Evolutionary conservation across 2,329 filamentous ascomycete species (phyloP), one percentile per base, ranked within the genome.

Genomic region (Mycogone perniciosa): DNA sequence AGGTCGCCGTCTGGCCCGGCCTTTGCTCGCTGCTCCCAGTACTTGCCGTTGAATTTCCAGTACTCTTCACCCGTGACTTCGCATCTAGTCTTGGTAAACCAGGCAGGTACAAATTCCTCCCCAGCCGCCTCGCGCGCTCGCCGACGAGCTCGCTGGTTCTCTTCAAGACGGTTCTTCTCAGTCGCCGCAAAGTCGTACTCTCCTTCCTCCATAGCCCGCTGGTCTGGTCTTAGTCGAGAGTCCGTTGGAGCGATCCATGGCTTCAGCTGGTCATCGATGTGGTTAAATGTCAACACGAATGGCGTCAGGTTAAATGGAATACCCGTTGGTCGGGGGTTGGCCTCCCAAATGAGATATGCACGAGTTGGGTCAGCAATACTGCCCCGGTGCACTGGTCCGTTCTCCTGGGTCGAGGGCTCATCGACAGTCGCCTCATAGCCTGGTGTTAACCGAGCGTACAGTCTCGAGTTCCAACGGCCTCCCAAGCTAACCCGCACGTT

Each of bases 171-270:
- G 63, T 92, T 93, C 80, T 99, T 99, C 75, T 99, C 93, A 5
- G 80, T 81, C 0, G 92, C 93, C 1, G 93, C 93, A 53, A 93
- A 77, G 62, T 97, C 92, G 64, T 99, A 99, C 69, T 91, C 82
- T n/a, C 92, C 93, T 55, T 97, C 91, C 67, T 99, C 93, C 93
- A 99, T 99, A 2, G 93, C 93, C 8, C 93, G 80, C 72, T 99
- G 93, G 68, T 99, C 93, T 0, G 93, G 92, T 31, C 93, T 80
- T 31, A 96, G 75, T n/a, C 93, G 80, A 1, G 92, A 95, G 67
- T 99, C 93, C 0, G 93, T 99, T 1, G 93, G 93, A 35, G 93
- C 88, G 11, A 99, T 73, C 71, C 86, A 82, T 4, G 85, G 81
- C 46, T 72, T 75, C 13, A 99, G 76, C n/a, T 80, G 75, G n/a